Base-by-base conservation (phyloP, 2,329 filamentous ascomycete genomes). In the Fusarium solani-melongenae region DNA sequence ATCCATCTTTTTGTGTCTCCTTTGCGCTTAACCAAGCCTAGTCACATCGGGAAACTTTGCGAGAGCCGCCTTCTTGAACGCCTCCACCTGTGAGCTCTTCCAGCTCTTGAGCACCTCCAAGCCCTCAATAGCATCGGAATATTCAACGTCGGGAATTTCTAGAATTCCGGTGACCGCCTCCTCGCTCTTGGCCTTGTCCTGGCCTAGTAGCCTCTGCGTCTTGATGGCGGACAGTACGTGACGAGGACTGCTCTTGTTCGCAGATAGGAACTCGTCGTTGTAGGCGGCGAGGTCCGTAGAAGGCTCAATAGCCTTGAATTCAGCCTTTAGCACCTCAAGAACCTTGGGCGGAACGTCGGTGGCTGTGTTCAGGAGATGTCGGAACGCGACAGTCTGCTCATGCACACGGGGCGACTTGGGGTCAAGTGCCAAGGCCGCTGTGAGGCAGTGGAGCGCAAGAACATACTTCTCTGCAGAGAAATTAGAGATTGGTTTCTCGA, bases 371-470 rank as follows among this genome's bases (percentile, higher is more conserved):
- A 93, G 82, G 36, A 89, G 86, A 75, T 91, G 87, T 71, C 90
- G 91, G 84, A 98, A 92, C 66, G 90, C 89, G 49, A 92, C 85
- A 33, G 89, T 86, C 81, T 96, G 94, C 78, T 94, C 90, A 79
- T 95, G 92, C n/a, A 96, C 88, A 72, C 88, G 90, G 12, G 93
- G 89, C 78, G 95, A 88, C 53, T 90, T 86, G 4, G 91, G 82
- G 71, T 96, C 92, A 36, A 98, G 86, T 4, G 88, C 86, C 64
- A 90, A 85, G 31, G 94, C 92, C 20, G 93, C 92, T 57, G 93
- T 90, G 62, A 99, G 88, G 82, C 94, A 98, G 78, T 94, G 93
- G 67, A 98, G 88, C 0, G 96, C 96, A 69, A 97, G 92, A 49
- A 97, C 84, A 79, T 93, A 94, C 86, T 98, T 98, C 80, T 91